These are phyloP conservation scores for Starmerella apis DNA, from an alignment of 805 yeast genomes.

Conservation along the genomic window DNA sequence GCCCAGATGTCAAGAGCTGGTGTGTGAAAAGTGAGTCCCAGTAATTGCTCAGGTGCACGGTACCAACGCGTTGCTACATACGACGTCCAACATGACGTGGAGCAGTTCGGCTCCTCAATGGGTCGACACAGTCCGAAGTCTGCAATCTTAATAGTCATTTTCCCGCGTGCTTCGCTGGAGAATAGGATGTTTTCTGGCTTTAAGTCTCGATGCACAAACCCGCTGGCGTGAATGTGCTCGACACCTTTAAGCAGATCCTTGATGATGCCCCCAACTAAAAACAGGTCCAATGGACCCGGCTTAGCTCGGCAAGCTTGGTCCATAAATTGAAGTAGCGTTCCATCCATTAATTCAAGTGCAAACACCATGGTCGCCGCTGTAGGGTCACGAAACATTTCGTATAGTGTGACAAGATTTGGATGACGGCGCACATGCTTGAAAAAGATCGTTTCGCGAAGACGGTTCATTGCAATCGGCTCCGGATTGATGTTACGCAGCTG, in stretches of 20 bases:
- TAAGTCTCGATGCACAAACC: slow-evolving; percentile 76
- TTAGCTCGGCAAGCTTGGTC: background rate
- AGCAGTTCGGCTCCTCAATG: slow-evolving; percentile 31
- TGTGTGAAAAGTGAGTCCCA: slow-evolving; percentile 45
- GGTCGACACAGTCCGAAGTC: slow-evolving; percentile 91
- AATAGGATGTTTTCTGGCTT: slow-evolving; percentile 89
- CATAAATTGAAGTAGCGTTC: slow-evolving; percentile 67
- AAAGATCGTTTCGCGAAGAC: slow-evolving; percentile 33
- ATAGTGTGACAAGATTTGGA: slow-evolving; percentile 58
- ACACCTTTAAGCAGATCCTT: slow-evolving; percentile 51
- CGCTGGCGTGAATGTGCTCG: slow-evolving; percentile 63
- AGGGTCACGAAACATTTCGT: slow-evolving; percentile 70
- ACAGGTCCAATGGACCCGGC: background rate
- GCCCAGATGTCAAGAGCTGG: slow-evolving; percentile 89
- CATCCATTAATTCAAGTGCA: slow-evolving; percentile 82
- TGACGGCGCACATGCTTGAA: slow-evolving; percentile 52
- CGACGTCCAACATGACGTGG: slow-evolving; percentile 58
- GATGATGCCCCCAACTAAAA: slow-evolving; percentile 5
- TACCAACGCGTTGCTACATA: slow-evolving; percentile 97
- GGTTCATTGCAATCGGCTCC: slow-evolving; percentile 41
- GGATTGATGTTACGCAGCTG: slow-evolving; percentile 47
- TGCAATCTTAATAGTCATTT: slow-evolving; percentile 67
- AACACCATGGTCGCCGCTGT: slow-evolving; percentile 53
- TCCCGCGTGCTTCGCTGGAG: slow-evolving; percentile 39
- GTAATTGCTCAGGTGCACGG: slow-evolving; percentile 78